A percentile compares a stretch with the other conserved stretches of the same genome.
Evolutionary conservation across 352 stramenopile genomes (phyloP).

Genomic region (Phytophthora pisi): DNA sequence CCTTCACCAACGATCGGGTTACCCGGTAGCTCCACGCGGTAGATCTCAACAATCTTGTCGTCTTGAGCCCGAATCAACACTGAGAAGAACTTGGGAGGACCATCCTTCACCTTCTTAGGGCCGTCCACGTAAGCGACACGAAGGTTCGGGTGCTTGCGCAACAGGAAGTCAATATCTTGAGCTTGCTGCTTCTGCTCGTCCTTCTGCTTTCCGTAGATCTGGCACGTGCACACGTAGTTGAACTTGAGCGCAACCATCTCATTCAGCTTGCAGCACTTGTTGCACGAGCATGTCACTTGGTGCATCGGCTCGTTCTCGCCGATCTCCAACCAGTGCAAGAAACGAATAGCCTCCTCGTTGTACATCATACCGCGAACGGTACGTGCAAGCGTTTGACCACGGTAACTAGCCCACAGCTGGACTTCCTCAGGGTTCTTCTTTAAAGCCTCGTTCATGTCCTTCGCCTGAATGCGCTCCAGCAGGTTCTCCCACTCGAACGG

Average conservation of each 20-base stretch:
- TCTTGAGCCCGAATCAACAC: conserved; percentile 74
- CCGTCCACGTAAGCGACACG: conserved; percentile 83
- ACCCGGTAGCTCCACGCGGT: conserved; percentile 76
- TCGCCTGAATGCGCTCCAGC: conserved; percentile 71
- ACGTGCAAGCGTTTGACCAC: conserved; percentile 77
- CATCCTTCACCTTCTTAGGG: conserved; percentile 87
- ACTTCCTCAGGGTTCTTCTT: conserved; percentile 85
- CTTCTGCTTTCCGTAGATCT: conserved; percentile 88
- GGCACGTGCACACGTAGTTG: conserved; percentile 88
- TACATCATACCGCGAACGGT: conserved; percentile 89
- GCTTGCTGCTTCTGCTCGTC: conserved; percentile 84
- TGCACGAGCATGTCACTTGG: conserved; percentile 70
- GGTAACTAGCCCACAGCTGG: conserved; percentile 81
- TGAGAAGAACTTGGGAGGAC: conserved; percentile 80
- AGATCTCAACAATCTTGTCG: conserved; percentile 80
- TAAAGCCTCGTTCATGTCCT: conserved; percentile 81
- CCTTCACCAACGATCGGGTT: conserved; percentile 84
- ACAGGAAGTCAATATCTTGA: conserved; percentile 74
- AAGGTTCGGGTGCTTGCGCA: conserved; percentile 74
- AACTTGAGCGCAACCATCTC: conserved; percentile 88
- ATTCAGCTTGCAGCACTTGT: conserved; percentile 82
- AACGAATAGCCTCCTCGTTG: conserved; percentile 82
- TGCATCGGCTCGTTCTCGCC: conserved; percentile 88
- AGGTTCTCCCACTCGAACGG: conserved; percentile 86
- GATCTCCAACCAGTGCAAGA: conserved; percentile 87